Base-by-base conservation (phyloP, 345 rosid genomes). In the Ceriops zippeliana region DNA sequence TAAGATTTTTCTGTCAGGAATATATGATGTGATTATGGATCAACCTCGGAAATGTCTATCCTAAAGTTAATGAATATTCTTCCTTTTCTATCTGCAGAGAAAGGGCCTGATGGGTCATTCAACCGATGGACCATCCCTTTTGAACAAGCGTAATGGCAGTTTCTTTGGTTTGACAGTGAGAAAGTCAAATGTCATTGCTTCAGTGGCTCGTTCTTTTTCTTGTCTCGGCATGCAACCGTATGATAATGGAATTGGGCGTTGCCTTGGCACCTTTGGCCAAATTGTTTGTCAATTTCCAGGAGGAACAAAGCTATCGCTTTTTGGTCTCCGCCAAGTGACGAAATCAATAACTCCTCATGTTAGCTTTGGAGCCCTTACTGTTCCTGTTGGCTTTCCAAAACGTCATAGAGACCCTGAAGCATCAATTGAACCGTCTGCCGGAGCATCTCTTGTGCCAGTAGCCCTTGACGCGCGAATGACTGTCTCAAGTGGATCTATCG, bases 261-360 rank as follows among this genome's bases (percentile, higher is more conserved):
- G 81, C 74, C 83, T 86, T 68, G 83, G 84, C 83, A 85, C 92
- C 20, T 89, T 89, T 60, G 91, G 90, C 28, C 91, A 88, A 78
- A 80, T 93, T 68, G 80, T 81, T 27, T 91, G 82, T 75, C 81
- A 83, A 68, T 71, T 91, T 79, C 77, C 89, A 19, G 67, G 76
- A 70, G 83, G 86, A 69, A 56, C 80, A n/a, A 83, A 86, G 58
- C 70, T 93, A 38, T 88, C 91, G 61, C 64, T 93, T 65, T 60
- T 79, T 20, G 95, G 97, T 63, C 75, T 83, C 75, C 89, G 85
- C 60, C 82, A 77, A 69, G 68, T 78, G 16, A 70, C 71, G 27
- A 76, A 70, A 77, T 77, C 81, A 46, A 74, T 82, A 7, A 68
- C 68, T 74, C 70, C 62, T 35, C 62, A 5, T 58, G 17, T 73